These are phyloP conservation scores for Penicillium brevicompactum DNA, from an alignment of 2,329 filamentous ascomycete species.

Conservation along the genomic window DNA sequence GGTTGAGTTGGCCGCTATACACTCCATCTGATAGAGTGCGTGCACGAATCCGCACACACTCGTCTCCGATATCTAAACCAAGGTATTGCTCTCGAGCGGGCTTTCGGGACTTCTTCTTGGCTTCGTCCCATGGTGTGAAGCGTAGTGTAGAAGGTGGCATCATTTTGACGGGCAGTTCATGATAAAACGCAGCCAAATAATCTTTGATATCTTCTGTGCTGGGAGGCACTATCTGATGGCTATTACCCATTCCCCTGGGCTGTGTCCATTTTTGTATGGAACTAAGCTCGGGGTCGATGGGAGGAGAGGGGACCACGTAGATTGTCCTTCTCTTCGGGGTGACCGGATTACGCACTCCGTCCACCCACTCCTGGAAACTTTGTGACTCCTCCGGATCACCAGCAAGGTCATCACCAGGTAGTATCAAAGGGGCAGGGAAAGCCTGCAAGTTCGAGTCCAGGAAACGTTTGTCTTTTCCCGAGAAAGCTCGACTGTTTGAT, in stretches of 20 bases:
- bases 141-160: constrained; percentile 40
- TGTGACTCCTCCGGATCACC: constrained; percentile 57
- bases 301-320: constrained; percentile 56
- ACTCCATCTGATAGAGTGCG: constrained; percentile 51
- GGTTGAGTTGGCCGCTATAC: constrained; percentile 53
- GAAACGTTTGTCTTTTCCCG: not conserved
- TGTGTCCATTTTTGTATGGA: constrained; percentile 50
- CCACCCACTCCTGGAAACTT: constrained; percentile 55
- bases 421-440: constrained; percentile 62
- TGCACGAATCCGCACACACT: constrained; percentile 54
- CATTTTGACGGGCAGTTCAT: constrained; percentile 54
- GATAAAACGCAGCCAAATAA: constrained; percentile 56
- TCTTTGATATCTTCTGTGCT: constrained; percentile 36
- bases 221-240: constrained; percentile 7
- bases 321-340: constrained; percentile 51
- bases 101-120: constrained; percentile 2
- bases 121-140: constrained; percentile 54
- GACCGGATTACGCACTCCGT: constrained; percentile 53
- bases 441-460: constrained; percentile 16
- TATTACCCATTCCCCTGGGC: constrained; percentile 21
- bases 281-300: constrained; percentile 36
- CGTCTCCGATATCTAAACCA: constrained; percentile 46
- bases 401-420: constrained; percentile 63
- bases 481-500: not conserved
- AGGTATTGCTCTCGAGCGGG: constrained; percentile 38